Evolutionary conservation across 108 stramenopile species (phyloP).

Genomic region (Fragilaria radians): DNA sequence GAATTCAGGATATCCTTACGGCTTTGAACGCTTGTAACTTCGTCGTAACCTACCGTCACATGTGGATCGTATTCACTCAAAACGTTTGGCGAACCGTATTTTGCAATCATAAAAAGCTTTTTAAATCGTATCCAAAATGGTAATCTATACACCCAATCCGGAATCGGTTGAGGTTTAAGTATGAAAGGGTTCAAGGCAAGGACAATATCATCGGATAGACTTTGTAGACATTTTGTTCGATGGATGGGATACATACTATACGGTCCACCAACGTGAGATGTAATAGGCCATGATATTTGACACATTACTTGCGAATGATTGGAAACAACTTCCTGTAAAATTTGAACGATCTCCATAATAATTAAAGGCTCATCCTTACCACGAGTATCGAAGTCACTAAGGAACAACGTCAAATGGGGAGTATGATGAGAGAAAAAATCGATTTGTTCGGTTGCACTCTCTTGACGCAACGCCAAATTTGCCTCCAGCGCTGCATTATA

Average conservation of each 20-base stretch:
- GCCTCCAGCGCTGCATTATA: slow-evolving; percentile 1
- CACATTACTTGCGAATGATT: not conserved
- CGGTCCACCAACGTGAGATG: not conserved
- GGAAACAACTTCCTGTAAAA: not conserved
- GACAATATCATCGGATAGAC: slow-evolving; percentile 22
- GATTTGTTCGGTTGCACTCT: slow-evolving; percentile 8
- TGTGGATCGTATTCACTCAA: slow-evolving; percentile 32
- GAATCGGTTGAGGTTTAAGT: slow-evolving; percentile 15
- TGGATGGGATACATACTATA: slow-evolving; percentile 31
- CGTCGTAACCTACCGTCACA: slow-evolving; percentile 42
- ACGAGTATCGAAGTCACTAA: slow-evolving; percentile 41
- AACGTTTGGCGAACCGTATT: slow-evolving; percentile 42
- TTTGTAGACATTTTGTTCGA: slow-evolving; percentile 19
- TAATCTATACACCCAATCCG: slow-evolving; percentile 25
- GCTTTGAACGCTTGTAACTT: not conserved
- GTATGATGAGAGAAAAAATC: slow-evolving; percentile 27
- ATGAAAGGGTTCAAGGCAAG: slow-evolving; percentile 12
- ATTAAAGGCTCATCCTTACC: not conserved
- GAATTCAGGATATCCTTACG: not conserved
- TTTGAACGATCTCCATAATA: not conserved
- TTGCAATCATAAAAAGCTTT: slow-evolving; percentile 11
- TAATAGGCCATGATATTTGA: not conserved
- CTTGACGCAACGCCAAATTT: not conserved
- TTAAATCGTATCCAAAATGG: slow-evolving; percentile 14
- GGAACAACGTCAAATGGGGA: slow-evolving; percentile 33